Evolutionary conservation across 1,284 basidiomycete genomes (phyloP), one percentile per base, ranked within the genome.

Genomic region (Irpex sp.): DNA sequence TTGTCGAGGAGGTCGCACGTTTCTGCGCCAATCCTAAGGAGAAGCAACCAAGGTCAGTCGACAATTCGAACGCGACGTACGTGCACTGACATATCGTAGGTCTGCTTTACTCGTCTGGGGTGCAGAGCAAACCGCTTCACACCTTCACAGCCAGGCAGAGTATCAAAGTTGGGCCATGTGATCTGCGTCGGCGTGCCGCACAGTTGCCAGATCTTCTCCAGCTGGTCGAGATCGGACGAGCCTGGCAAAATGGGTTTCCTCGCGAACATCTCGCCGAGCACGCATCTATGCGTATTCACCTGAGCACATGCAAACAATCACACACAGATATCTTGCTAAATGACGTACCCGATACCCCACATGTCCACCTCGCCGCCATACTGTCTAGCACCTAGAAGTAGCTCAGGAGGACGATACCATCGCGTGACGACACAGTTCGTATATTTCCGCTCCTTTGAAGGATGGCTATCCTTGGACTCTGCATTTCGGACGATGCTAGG

Each of bases 401-500:
- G 81, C 78, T 99, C 97, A 0, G 97, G 97, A 4, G 97, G 96
- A 36, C 97, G 87, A 74, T 99, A 99, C 97, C 97, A 99, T 52
- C 96, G 81, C 7, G 97, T 99, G n/a, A 99, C 97, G 31, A 99
- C 97, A 77, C 95, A 97, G 71, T 97, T 97, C 1, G 97, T 99
- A 74, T 98, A 98, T 74, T 91, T 88, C 54, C 85, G 81, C 62
- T 88, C 86, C 62, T 81, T 80, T 31, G 81, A 79, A 17, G 80
- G 78, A 5, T 76, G 77, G 61, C 82, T 82, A 31, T 74, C 77
- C 69, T 72, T 70, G 61, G 73, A 73, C 26, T 71, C 67, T 3
- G 75, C 77, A 21, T 80, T 75, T 21, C 78, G 73, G 37, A 80
- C 79, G 57, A 83, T 77, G 54, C 75, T 79, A 4, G 81, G 78